Conservation (phyloP, 306 rosid species). For the Acacia acuminata region DNA sequence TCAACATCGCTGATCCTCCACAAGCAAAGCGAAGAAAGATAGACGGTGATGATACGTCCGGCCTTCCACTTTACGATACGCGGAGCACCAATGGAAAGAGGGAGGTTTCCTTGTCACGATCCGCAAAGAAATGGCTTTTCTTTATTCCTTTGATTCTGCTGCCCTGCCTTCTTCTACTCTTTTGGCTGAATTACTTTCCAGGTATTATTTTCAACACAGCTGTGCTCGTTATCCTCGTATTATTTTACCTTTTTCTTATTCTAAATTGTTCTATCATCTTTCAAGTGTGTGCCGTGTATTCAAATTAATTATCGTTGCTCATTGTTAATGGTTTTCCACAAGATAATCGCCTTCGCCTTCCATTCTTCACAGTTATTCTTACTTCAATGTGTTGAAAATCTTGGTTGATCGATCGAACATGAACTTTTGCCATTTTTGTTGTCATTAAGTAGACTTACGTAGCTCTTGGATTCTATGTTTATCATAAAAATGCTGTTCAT, state of each 20-base stretch:
- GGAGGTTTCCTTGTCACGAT: conserved; percentile 25
- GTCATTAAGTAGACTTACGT: too few relatives aligned
- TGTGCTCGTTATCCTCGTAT: not conserved
- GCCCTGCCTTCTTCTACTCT: conserved; percentile 40
- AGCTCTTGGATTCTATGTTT: not conserved
- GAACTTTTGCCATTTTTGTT: too few relatives aligned
- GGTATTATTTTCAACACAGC: not conserved
- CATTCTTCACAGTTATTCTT: too few relatives aligned
- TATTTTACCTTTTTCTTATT: not conserved
- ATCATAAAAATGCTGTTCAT: not conserved
- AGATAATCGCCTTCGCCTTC: too few relatives aligned
- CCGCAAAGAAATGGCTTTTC: conserved; percentile 44
- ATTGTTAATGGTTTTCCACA: too few relatives aligned
- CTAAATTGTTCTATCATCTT: not conserved
- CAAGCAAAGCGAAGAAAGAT: conserved; percentile 1
- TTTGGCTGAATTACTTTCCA: not conserved
- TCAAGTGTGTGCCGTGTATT: not conserved
- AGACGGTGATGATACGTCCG: not conserved
- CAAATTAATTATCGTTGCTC: too few relatives aligned
- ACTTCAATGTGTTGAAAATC: too few relatives aligned
- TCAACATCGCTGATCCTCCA: not conserved
- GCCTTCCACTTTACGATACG: conserved; percentile 43
- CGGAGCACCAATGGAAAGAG: conserved; percentile 33
- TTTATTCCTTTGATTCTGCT: conserved; percentile 45
- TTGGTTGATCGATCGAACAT: too few relatives aligned